These are phyloP conservation scores for Leptographium wingfieldii DNA, from an alignment of 2,329 filamentous ascomycete species.

Conservation along the genomic window DNA sequence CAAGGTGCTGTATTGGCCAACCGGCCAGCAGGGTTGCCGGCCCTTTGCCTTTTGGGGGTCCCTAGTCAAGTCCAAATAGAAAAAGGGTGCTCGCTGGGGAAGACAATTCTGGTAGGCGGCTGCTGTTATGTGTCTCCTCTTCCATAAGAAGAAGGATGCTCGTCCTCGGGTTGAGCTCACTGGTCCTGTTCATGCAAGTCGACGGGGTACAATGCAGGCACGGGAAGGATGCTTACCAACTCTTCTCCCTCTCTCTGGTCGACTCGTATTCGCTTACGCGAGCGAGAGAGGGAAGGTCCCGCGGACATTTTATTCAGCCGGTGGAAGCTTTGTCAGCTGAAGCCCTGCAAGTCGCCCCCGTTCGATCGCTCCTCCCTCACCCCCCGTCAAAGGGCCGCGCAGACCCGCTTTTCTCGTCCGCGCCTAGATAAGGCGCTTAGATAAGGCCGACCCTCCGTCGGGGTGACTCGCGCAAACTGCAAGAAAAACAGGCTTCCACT, in stretches of 20 bases:
- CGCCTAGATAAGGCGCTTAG: constrained; percentile 1
- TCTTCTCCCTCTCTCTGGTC: background rate
- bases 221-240: background rate
- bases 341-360: background rate
- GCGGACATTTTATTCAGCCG: background rate
- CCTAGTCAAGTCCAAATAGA: background rate
- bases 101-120: background rate
- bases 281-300: background rate
- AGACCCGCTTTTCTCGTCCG: background rate
- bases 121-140: background rate
- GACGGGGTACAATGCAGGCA: background rate
- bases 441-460: background rate
- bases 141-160: background rate
- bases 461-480: background rate
- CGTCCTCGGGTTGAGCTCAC: background rate
- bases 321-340: background rate
- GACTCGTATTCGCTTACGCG: background rate
- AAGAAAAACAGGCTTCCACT: background rate
- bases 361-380: background rate
- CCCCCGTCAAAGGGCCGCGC: background rate
- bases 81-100: background rate
- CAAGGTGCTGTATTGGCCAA: background rate
- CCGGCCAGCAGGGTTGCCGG: background rate
- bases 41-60: background rate
- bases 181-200: background rate